Base-by-base conservation (phyloP, 1,284 basidiomycete genomes). In the Ceratobasidium sp. region DNA sequence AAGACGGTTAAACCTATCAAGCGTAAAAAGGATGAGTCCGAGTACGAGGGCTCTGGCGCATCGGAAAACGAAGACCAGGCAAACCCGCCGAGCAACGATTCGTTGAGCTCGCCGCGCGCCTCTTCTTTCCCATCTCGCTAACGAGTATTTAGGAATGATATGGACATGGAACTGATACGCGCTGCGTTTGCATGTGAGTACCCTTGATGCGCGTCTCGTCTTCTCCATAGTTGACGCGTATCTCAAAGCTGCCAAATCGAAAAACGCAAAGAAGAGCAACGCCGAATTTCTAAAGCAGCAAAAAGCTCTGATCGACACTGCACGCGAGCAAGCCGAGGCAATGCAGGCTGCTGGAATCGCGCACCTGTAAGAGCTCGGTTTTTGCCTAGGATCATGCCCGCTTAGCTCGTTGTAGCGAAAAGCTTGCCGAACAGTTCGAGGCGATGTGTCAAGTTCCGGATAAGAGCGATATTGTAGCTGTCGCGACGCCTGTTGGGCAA, bases 101-200 rank as follows among this genome's bases (percentile, higher is more conserved):
- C 57, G 70, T 73, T 34, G 40, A 43, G 19, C 15, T n/a, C 19
- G 25, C 57, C n/a, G 22, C 34, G n/a, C 19, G 19, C n/a, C 54
- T 29, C 25, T 29, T 52, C 25, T 25, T 37, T 19, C 19, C 11
- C n/a, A 11, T 25, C 5, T 25, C 15, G 43, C 54, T 49, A 19
- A 59, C 11, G 34, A 32, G 22, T 13, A 8, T 7, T 52, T 34
- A 73, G 70, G 34, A 73, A 73, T 40, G 70, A 73, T 37, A 59
- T 44, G 29, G 70, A 73, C 34, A 62, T 73, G 57, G 70, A 73
- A 22, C 22, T 73, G 19, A 49, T 73, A 8, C 70, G 70, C 32
- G 70, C 46, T 25, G 70, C 70, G 11, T 73, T 73, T 25, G 70
- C 70, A n/a, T 62, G 70, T 73, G 70, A 64, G 70, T 37, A 6